phyloP scores from a whole-genome alignment of 345 rosid genomes.

The Crucihimalaya himalaica region DNA sequence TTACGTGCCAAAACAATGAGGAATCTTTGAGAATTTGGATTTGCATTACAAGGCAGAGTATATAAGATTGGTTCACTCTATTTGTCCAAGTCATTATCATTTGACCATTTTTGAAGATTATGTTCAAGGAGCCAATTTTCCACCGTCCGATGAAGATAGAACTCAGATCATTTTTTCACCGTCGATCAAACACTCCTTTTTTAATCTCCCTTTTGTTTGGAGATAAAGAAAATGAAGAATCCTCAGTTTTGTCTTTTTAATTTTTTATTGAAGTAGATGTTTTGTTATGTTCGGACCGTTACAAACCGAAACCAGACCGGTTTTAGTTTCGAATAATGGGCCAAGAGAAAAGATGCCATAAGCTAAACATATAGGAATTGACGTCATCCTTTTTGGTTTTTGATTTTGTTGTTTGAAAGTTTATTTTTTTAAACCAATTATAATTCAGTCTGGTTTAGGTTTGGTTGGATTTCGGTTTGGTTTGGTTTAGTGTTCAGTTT shows the following conservation, averaged over 20 bases:
- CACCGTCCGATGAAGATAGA: neutral
- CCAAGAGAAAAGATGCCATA: neutral
- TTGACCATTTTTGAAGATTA: neutral
- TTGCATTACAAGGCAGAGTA: constrained; percentile 49
- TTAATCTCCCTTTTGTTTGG: neutral
- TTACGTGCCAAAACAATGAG: constrained; percentile 34
- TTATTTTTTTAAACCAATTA: too few species aligned
- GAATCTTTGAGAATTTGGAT: constrained; percentile 54
- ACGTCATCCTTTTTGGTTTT: too few species aligned
- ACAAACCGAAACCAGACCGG: neutral
- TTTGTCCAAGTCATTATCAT: neutral
- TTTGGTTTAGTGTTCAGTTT: too few species aligned
- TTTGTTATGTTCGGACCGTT: neutral
- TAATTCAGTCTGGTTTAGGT: too few species aligned
- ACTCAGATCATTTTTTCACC: neutral
- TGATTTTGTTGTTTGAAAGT: too few species aligned
- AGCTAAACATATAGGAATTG: too few species aligned
- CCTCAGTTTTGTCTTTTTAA: neutral
- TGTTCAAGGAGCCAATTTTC: neutral
- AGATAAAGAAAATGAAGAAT: neutral
- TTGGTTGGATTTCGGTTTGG: too few species aligned
- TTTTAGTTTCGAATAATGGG: too few species aligned
- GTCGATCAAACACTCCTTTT: too few species aligned
- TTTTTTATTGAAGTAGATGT: neutral
- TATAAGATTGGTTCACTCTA: neutral